These are phyloP conservation scores for Trypanosoma rangeli DNA, from an alignment of 208 protist genomes.

Conservation along the genomic window DNA sequence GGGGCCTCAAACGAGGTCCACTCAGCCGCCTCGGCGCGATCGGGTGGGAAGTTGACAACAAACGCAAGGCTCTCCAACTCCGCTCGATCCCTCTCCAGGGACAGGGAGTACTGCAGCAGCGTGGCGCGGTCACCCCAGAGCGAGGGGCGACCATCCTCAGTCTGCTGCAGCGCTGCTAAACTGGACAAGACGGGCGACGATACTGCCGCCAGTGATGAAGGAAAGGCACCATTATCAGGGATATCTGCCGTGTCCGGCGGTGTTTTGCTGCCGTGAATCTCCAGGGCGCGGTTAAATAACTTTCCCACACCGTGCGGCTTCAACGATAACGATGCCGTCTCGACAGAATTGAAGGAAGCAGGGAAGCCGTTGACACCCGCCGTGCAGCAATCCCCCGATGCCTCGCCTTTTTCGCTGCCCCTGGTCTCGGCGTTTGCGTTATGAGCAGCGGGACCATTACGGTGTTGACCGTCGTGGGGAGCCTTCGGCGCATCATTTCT, in stretches of 20 bases:
- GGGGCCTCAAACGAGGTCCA: conserved; percentile 19
- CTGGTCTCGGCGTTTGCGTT: background rate
- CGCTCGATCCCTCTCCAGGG: conserved; percentile 37
- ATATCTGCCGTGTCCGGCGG: background rate
- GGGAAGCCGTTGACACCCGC: background rate
- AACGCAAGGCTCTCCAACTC: conserved; percentile 52
- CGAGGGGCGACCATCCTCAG: background rate
- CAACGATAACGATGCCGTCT: too few relatives aligned
- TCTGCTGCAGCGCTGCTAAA: background rate
- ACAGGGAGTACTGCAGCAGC: conserved; percentile 53
- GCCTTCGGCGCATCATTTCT: conserved; percentile 48
- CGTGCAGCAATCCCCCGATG: background rate
- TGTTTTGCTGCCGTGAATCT: conserved; percentile 18
- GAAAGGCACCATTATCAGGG: background rate
- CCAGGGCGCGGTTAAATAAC: conserved; percentile 29
- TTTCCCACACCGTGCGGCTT: conserved; percentile 18
- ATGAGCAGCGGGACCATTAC: background rate
- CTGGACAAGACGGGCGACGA: too few relatives aligned
- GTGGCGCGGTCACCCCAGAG: conserved; percentile 38
- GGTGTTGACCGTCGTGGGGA: conserved; percentile 5
- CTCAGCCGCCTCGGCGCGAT: conserved; percentile 13
- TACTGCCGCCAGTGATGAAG: background rate
- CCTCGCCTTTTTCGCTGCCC: background rate
- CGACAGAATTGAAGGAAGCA: too few relatives aligned
- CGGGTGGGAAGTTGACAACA: conserved; percentile 30